These are phyloP conservation scores for Aschersonia sp. DNA, from an alignment of 2,329 filamentous ascomycete genomes.

Conservation along the genomic window DNA sequence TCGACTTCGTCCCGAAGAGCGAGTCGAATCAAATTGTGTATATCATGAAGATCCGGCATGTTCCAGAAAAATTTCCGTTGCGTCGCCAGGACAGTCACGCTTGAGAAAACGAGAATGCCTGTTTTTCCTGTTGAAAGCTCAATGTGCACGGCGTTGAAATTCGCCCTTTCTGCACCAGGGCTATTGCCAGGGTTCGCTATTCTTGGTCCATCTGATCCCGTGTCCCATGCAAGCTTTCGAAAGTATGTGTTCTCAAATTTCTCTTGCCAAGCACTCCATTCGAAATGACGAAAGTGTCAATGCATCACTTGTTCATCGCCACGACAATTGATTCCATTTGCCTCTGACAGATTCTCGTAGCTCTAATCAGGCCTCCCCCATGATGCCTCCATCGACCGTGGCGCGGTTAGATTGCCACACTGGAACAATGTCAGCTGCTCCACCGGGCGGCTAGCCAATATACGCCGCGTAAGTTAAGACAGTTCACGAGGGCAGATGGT, in stretches of 20 bases:
- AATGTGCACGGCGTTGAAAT: too few species aligned
- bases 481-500: neutral
- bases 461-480: neutral
- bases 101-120: too few species aligned
- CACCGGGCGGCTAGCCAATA: conserved; percentile 10
- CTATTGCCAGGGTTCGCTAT: too few species aligned
- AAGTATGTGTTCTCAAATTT: too few species aligned
- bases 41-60: neutral
- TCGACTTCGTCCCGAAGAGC: neutral
- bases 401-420: conserved; percentile 8
- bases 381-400: conserved; percentile 4
- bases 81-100: too few species aligned
- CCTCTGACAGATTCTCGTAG: neutral
- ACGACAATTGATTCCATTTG: neutral
- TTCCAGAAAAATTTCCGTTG: too few species aligned
- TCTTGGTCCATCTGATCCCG: too few species aligned
- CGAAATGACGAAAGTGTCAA: neutral
- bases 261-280: neutral
- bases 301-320: neutral
- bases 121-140: too few species aligned
- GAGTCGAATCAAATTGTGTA: neutral
- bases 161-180: too few species aligned
- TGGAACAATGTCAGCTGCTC: conserved; percentile 16
- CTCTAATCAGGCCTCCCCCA: neutral
- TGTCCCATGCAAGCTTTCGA: too few species aligned